Percentiles rank a stretch among this genome's conserved stretches.
These are phyloP conservation scores for Cavenderia fasciculata DNA, from an alignment of 78 protist species.

Conservation along the genomic window DNA sequence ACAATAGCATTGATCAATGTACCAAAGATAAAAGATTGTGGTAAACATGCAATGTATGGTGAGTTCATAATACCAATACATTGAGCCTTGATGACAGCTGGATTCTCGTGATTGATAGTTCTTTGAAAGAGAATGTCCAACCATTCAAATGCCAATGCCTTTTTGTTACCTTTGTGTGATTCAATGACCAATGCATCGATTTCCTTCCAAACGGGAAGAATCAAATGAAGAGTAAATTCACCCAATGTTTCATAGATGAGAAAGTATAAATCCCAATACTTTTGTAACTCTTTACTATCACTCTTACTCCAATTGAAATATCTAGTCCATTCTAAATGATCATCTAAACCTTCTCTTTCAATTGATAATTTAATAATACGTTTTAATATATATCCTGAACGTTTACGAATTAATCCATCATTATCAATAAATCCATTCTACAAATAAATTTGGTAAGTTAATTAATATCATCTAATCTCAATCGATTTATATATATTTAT, in stretches of 20 bases:
- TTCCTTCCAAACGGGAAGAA: slow-evolving; percentile 63
- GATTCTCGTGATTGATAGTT: slow-evolving; percentile 34
- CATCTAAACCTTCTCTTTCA: background rate
- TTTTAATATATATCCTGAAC: slow-evolving; percentile 51
- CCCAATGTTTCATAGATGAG: slow-evolving; percentile 55
- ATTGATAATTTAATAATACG: slow-evolving; percentile 20
- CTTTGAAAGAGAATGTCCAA: slow-evolving; percentile 27
- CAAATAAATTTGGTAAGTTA: background rate
- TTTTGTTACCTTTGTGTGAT: background rate
- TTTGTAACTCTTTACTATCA: slow-evolving; percentile 4
- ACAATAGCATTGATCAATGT: slow-evolving; percentile 4
- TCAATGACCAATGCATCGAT: slow-evolving; percentile 8
- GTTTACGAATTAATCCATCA: slow-evolving; percentile 49
- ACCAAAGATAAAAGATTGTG: slow-evolving; percentile 17
- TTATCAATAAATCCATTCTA: slow-evolving; percentile 30
- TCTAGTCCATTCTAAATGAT: background rate
- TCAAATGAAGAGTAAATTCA: slow-evolving; percentile 53
- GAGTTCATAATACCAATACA: slow-evolving; percentile 21
- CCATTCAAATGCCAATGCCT: slow-evolving; percentile 7
- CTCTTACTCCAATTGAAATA: slow-evolving; percentile 30
- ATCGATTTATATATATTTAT: background rate
- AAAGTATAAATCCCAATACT: slow-evolving; percentile 63
- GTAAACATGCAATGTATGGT: slow-evolving; percentile 16
- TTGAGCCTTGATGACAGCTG: slow-evolving; percentile 47
- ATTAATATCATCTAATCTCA: background rate